Evolutionary conservation across 2,329 filamentous ascomycete species (phyloP).

Genomic region (Sarocladium brachiariae): DNA sequence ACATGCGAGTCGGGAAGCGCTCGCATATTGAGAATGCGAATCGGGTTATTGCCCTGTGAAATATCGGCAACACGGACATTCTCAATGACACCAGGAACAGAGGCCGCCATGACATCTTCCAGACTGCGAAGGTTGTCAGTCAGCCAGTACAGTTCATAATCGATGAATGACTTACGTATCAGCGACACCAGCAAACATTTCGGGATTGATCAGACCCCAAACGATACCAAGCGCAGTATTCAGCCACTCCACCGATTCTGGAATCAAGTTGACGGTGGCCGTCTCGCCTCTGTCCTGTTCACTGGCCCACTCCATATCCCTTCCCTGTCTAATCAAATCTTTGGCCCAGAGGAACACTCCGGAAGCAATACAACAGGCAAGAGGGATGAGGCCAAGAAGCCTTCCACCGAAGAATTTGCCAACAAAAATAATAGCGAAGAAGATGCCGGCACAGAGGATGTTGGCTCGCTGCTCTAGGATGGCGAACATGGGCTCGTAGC

Average conservation of each 20-base stretch:
- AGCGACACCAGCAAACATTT: conserved; percentile 89
- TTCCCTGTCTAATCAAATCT: conserved; percentile 73
- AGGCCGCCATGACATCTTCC: conserved; percentile 90
- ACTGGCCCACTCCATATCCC: conserved; percentile 80
- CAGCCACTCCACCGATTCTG: conserved; percentile 93
- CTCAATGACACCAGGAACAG: conserved; percentile 83
- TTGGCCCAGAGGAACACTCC: conserved; percentile 87
- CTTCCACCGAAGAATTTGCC: conserved; percentile 75
- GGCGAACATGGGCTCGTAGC: conserved; percentile 82
- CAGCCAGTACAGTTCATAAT: too few relatives aligned
- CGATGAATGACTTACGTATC: conserved; percentile 69
- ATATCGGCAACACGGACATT: conserved; percentile 94
- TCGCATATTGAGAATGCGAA: conserved; percentile 80
- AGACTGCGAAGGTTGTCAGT: conserved; percentile 20
- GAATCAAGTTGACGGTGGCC: conserved; percentile 81
- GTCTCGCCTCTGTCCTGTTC: conserved; percentile 80
- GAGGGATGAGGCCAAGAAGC: conserved; percentile 67
- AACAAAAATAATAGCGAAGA: conserved; percentile 66
- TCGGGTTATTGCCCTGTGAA: conserved; percentile 83
- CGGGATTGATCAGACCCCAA: conserved; percentile 90
- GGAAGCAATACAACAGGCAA: conserved; percentile 64
- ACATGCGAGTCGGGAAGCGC: conserved; percentile 76
- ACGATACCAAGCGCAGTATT: conserved; percentile 79
- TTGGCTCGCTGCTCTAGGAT: conserved; percentile 69
- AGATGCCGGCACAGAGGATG: conserved; percentile 61